Percentiles rank a stretch among this genome's conserved stretches.
These are phyloP conservation scores for Leccinum longicurvipes DNA, from an alignment of 768 basidiomycete genomes.

Conservation along the genomic window DNA sequence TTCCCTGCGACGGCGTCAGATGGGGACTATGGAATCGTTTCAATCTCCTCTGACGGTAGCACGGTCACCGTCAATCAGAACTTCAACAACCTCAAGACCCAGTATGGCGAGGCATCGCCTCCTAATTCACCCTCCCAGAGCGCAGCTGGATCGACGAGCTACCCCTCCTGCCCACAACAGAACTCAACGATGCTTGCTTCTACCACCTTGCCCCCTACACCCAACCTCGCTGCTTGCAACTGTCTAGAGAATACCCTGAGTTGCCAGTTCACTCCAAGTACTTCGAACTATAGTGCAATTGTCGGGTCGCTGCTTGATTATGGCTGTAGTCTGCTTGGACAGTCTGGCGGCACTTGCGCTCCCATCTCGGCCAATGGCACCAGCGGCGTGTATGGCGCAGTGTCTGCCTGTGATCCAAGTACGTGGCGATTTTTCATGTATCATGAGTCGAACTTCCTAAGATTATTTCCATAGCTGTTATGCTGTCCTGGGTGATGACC, in stretches of 20 bases:
- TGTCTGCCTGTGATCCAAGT: conserved; percentile 82
- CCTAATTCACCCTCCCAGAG: conserved; percentile 63
- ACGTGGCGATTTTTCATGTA: conserved; percentile 24
- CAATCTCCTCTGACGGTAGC: conserved; percentile 58
- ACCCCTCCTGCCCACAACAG: conserved; percentile 59
- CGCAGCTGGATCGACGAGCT: conserved; percentile 47
- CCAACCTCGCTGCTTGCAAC: conserved; percentile 73
- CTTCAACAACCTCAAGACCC: conserved; percentile 59
- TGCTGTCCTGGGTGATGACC: conserved; percentile 82
- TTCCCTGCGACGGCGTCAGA: conserved; percentile 74
- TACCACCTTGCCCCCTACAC: conserved; percentile 75
- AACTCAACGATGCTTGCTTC: conserved; percentile 63
- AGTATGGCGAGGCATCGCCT: conserved; percentile 55
- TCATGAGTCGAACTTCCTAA: neutral
- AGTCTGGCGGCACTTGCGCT: conserved; percentile 56
- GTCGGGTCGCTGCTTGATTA: conserved; percentile 62
- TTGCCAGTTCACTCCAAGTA: conserved; percentile 69
- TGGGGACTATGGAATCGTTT: conserved; percentile 86
- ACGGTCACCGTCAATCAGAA: conserved; percentile 69
- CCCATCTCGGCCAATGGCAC: conserved; percentile 72
- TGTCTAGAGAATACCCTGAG: conserved; percentile 68
- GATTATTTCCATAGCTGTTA: conserved; percentile 48
- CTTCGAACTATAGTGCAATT: conserved; percentile 55
- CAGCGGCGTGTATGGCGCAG: conserved; percentile 70
- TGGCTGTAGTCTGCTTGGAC: conserved; percentile 65